phyloP scores from a whole-genome alignment of 305 asterid species.

The Solanum hybrid region DNA sequence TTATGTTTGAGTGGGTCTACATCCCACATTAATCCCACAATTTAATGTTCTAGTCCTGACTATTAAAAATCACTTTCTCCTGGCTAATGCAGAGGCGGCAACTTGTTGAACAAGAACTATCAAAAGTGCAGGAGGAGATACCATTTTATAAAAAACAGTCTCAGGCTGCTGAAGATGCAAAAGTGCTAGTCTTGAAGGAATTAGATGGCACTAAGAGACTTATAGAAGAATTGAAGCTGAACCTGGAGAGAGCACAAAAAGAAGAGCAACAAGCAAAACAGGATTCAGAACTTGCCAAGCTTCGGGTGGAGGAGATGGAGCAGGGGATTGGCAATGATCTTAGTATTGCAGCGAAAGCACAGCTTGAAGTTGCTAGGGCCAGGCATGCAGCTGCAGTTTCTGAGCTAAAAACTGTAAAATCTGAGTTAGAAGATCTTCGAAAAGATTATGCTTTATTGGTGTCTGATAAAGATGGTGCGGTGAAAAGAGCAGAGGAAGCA shows the following conservation, averaged over 20 bases:
- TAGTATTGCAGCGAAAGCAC: slow-evolving; percentile 89
- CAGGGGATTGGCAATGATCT: slow-evolving; percentile 81
- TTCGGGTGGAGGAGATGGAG: slow-evolving; percentile 83
- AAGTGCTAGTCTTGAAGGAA: slow-evolving; percentile 53
- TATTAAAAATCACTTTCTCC: not conserved
- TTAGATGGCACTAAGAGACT: slow-evolving; percentile 72
- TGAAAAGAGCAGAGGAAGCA: slow-evolving; percentile 54
- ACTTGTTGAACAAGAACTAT: slow-evolving; percentile 69
- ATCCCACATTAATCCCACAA: not conserved
- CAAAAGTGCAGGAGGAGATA: slow-evolving; percentile 73
- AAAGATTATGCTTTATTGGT: slow-evolving; percentile 40
- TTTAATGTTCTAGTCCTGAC: not conserved
- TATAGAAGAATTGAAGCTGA: slow-evolving; percentile 82
- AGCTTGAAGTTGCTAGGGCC: slow-evolving; percentile 87
- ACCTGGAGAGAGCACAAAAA: slow-evolving; percentile 77
- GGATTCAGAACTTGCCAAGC: slow-evolving; percentile 88
- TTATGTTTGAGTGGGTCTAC: not conserved
- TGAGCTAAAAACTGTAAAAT: slow-evolving; percentile 54
- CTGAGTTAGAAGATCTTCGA: slow-evolving; percentile 63
- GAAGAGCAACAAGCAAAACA: slow-evolving; percentile 91
- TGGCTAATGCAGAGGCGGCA: slow-evolving; percentile 60
- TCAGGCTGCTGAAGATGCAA: slow-evolving; percentile 69
- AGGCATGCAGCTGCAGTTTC: slow-evolving; percentile 72
- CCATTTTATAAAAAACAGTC: slow-evolving; percentile 61
- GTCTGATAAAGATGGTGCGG: slow-evolving; percentile 59